Percentiles rank a stretch among this genome's conserved stretches.
These are phyloP conservation scores for Bullera alba DNA, from an alignment of 768 basidiomycete species.

Conservation along the genomic window DNA sequence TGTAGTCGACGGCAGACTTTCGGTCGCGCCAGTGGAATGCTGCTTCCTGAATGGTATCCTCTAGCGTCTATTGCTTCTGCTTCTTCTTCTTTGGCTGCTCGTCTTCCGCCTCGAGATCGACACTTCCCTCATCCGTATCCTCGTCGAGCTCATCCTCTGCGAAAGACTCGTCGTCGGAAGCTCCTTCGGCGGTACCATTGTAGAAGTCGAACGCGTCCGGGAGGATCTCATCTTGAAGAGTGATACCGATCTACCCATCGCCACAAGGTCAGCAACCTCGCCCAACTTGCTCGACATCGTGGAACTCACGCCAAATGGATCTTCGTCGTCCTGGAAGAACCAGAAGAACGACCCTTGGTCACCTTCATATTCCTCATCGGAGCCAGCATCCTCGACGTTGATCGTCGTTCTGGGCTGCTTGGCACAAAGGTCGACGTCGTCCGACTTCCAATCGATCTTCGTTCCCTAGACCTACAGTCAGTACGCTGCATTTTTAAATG, in stretches of 20 bases:
- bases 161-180: slow-evolving; percentile 8
- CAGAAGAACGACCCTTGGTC: slow-evolving; percentile 44
- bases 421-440: slow-evolving; percentile 27
- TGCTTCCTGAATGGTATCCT: no score
- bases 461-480: slow-evolving; percentile 9
- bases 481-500: no score
- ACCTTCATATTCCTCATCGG: slow-evolving; percentile 31
- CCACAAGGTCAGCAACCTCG: background rate
- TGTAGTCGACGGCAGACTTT: no score
- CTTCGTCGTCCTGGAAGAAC: slow-evolving; percentile 30
- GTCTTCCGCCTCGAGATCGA: slow-evolving; percentile 40
- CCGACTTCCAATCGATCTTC: slow-evolving; percentile 43
- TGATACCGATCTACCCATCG: slow-evolving; percentile 23
- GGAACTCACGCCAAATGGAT: slow-evolving; percentile 27
- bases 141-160: slow-evolving; percentile 31
- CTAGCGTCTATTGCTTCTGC: slow-evolving; percentile 14
- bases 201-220: slow-evolving; percentile 38
- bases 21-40: no score
- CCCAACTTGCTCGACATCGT: background rate
- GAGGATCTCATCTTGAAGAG: slow-evolving; percentile 30
- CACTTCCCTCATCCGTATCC: slow-evolving; percentile 34
- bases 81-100: slow-evolving; percentile 32
- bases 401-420: slow-evolving; percentile 26
- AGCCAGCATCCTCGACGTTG: slow-evolving; percentile 8
- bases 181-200: slow-evolving; percentile 10